phyloP scores from a whole-genome alignment of 202 grass and related monocot species.

The Saccharum hybrid region DNA sequence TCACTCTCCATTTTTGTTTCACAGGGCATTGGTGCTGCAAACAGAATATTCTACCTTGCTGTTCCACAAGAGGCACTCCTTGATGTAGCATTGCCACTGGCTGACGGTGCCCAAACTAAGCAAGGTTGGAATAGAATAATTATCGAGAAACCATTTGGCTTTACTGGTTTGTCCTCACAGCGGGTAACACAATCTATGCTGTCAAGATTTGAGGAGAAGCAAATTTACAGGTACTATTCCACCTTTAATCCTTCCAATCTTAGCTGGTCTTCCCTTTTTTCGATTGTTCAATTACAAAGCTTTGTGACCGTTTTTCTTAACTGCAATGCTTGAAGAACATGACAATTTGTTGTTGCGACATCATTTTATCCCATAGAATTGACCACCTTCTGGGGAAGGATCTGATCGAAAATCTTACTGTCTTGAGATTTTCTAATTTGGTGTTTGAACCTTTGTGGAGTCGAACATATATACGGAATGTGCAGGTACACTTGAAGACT shows the following conservation, averaged over 20 bases:
- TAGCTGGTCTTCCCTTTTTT: not conserved
- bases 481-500: conserved; percentile 66
- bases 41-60: conserved; percentile 96
- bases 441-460: conserved; percentile 96
- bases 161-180: conserved; percentile 72
- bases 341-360: conserved; percentile 23
- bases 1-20: conserved; percentile 30
- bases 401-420: conserved; percentile 94
- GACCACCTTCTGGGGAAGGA: conserved; percentile 96
- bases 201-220: conserved; percentile 82
- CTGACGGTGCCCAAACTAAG: conserved; percentile 66
- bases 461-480: conserved; percentile 84
- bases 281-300: conserved; percentile 3
- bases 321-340: not conserved
- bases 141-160: conserved; percentile 98
- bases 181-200: conserved; percentile 66
- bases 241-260: conserved; percentile 29
- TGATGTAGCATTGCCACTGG: conserved; percentile 80
- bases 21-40: conserved; percentile 66
- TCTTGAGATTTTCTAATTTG: conserved; percentile 97
- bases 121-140: conserved; percentile 96
- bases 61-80: conserved; percentile 92
- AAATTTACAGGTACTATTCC: conserved; percentile 77
- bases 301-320: conserved; percentile 20
- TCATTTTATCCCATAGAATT: conserved; percentile 60